Percentiles rank a stretch among this genome's conserved stretches.
Evolutionary conservation across 2,329 filamentous ascomycete genomes (phyloP).

Genomic region (Cercospora sojina): DNA sequence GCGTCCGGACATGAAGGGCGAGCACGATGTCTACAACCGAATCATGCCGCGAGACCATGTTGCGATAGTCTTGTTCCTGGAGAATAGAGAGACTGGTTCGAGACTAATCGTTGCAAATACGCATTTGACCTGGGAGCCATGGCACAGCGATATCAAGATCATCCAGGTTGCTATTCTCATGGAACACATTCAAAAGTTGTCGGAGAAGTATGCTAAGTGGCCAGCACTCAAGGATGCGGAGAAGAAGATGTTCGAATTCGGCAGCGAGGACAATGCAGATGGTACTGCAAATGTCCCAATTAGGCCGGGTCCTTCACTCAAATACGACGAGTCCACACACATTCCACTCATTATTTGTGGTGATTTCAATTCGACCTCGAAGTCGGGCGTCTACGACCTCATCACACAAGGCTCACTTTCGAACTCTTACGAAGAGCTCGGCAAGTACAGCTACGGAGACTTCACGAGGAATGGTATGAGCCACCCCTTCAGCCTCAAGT

Average conservation of each 20-base stretch:
- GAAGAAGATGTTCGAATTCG: conserved; percentile 58
- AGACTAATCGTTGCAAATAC: conserved; percentile 90
- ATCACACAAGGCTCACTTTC: conserved; percentile 76
- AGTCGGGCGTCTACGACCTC: conserved; percentile 88
- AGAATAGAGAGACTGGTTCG: conserved; percentile 86
- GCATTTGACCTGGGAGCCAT: conserved; percentile 93
- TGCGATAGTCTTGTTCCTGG: conserved; percentile 85
- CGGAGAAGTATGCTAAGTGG: conserved; percentile 79
- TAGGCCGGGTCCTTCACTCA: conserved; percentile 72
- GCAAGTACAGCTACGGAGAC: conserved; percentile 81
- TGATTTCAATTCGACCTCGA: conserved; percentile 88
- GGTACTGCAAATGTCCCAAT: conserved; percentile 47
- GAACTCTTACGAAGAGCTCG: conserved; percentile 76
- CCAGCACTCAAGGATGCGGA: conserved; percentile 68
- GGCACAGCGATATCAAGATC: conserved; percentile 88
- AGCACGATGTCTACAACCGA: conserved; percentile 96
- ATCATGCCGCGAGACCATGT: conserved; percentile 99
- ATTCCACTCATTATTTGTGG: conserved; percentile 90
- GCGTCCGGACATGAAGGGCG: conserved; percentile 92
- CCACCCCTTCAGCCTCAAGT: conserved; percentile 91
- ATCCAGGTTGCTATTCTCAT: conserved; percentile 94
- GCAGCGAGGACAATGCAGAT: conserved; percentile 51
- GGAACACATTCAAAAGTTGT: conserved; percentile 83
- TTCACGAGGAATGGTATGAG: conserved; percentile 90
- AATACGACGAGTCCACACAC: conserved; percentile 81